Percentiles rank a stretch among this genome's conserved stretches.
phyloP scores from a whole-genome alignment of 2,329 filamentous ascomycete genomes.

The Parasarocladium wereldwijsianum region DNA sequence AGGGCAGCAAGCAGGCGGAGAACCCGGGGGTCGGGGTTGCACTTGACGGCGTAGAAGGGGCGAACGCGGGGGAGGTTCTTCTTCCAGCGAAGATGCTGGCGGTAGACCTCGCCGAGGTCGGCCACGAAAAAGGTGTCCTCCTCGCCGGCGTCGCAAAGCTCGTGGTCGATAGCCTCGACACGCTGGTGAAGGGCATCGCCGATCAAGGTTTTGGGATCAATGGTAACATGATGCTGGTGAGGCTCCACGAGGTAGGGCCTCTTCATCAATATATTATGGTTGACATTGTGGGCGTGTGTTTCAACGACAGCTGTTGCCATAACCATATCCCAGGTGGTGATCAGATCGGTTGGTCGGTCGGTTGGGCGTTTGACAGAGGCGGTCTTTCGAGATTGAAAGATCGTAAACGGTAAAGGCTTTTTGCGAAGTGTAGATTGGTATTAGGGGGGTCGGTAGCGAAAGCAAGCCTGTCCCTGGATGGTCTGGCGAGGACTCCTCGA shows the following conservation, averaged over 20 bases:
- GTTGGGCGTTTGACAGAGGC: slow-evolving; percentile 6
- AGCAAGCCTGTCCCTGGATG: slow-evolving; percentile 80
- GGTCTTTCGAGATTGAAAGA: slow-evolving; percentile 6
- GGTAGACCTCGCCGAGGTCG: slow-evolving; percentile 95
- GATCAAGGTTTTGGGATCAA: slow-evolving; percentile 63
- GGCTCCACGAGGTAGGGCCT: slow-evolving; percentile 23
- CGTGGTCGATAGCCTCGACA: slow-evolving; percentile 70
- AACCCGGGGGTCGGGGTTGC: slow-evolving; percentile 87
- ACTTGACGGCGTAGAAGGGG: slow-evolving; percentile 98
- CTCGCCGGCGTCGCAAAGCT: slow-evolving; percentile 78
- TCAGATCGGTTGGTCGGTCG: slow-evolving; percentile 9
- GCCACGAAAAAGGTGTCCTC: slow-evolving; percentile 98
- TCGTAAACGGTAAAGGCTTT: no score
- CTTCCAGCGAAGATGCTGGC: slow-evolving; percentile 98
- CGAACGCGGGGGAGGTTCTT: slow-evolving; percentile 81
- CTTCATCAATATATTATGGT: slow-evolving; percentile 32
- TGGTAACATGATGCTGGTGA: slow-evolving; percentile 18
- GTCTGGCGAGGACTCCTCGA: slow-evolving; percentile 96
- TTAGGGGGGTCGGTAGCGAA: slow-evolving; percentile 95
- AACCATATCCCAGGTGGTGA: slow-evolving; percentile 41
- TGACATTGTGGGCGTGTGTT: slow-evolving; percentile 32
- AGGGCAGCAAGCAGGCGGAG: slow-evolving; percentile 75
- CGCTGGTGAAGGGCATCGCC: slow-evolving; percentile 75
- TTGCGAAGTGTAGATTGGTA: no score
- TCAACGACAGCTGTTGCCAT: slow-evolving; percentile 48